Conservation (phyloP, 257 asterid genomes). For the Fraxinus pennsylvanica region DNA sequence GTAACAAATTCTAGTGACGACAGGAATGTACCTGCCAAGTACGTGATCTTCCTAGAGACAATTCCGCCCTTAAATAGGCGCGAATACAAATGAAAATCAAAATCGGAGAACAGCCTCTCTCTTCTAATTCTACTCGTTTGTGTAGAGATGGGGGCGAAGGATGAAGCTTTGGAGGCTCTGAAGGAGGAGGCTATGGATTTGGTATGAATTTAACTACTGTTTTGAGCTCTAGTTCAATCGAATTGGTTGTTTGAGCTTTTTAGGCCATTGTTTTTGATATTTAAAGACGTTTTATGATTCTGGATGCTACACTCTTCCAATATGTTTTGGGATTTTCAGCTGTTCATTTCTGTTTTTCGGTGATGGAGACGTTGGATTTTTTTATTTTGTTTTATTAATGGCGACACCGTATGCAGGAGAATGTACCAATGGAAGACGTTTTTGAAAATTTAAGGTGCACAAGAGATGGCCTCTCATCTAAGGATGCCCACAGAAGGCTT, state of each 20-base stretch:
- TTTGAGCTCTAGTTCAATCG: too few relatives aligned
- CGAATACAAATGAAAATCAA: too few relatives aligned
- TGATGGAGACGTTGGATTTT: too few relatives aligned
- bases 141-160: constrained; percentile 15
- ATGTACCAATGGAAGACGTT: constrained; percentile 25
- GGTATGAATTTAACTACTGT: neutral
- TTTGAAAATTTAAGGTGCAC: constrained; percentile 26
- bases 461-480: constrained; percentile 15
- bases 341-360: neutral
- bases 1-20: too few relatives aligned
- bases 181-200: constrained; percentile 25
- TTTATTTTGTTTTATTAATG: too few relatives aligned
- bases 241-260: too few relatives aligned
- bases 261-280: too few relatives aligned
- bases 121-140: neutral
- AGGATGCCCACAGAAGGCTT: constrained; percentile 17
- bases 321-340: too few relatives aligned
- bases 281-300: neutral
- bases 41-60: too few relatives aligned
- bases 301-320: neutral
- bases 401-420: constrained; percentile 7
- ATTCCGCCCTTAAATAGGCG: too few relatives aligned
- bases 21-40: too few relatives aligned
- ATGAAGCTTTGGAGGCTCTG: constrained; percentile 27
- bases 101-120: too few relatives aligned